Evolutionary conservation across 768 basidiomycete genomes (phyloP).

Genomic region (Amanita rubescens): DNA sequence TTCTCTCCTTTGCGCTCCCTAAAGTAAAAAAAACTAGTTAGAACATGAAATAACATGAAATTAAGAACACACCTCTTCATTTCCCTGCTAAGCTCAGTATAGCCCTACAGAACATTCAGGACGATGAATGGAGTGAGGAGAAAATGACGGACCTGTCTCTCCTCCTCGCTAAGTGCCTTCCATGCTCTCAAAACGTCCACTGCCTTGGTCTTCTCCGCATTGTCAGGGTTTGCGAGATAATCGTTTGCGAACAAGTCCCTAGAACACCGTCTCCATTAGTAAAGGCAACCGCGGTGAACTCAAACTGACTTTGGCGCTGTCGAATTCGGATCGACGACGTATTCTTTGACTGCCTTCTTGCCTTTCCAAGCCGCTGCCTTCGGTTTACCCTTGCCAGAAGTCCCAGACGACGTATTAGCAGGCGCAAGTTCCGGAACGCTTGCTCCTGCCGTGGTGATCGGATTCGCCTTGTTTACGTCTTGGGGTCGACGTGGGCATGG

Average conservation of each 20-base stretch:
- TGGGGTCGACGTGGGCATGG: not conserved
- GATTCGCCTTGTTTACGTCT: not conserved
- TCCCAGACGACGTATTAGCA: not conserved
- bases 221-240: not conserved
- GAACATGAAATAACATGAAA: constrained; percentile 2
- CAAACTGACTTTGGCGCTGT: not conserved
- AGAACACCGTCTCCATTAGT: not conserved
- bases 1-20: constrained; percentile 3
- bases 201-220: not conserved
- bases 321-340: not conserved
- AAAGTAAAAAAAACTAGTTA: constrained; percentile 1
- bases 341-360: not conserved
- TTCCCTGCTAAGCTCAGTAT: not conserved
- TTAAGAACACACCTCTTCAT: constrained; percentile 1
- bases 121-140: not conserved
- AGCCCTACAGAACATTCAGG: constrained; percentile 1
- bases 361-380: not conserved
- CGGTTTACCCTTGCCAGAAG: not conserved
- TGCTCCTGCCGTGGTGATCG: not conserved
- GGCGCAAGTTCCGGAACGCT: not conserved
- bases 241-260: constrained; percentile 2
- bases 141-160: not conserved
- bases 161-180: not conserved
- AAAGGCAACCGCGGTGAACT: not conserved
- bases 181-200: not conserved